A percentile compares a stretch with the other conserved stretches of the same genome.
Evolutionary conservation across 2,329 filamentous ascomycete genomes (phyloP).

Genomic region (Grosmannia clavigera): DNA sequence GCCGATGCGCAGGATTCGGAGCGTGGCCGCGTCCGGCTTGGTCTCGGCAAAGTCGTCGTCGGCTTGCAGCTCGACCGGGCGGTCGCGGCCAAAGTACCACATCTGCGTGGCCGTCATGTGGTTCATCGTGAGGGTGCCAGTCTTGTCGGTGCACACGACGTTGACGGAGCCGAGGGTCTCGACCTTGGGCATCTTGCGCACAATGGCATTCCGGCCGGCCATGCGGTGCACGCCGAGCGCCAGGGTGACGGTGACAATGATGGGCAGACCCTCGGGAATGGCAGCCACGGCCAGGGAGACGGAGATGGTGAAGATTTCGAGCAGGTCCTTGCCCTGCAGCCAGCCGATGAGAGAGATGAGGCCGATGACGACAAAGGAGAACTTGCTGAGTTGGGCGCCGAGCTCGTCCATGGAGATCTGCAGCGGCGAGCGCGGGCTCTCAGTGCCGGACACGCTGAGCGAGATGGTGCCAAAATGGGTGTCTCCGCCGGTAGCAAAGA

Average conservation of each 20-base stretch:
- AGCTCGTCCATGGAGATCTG: slow-evolving; percentile 97
- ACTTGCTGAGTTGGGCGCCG: slow-evolving; percentile 89
- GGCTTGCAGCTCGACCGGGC: slow-evolving; percentile 38
- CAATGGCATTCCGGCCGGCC: slow-evolving; percentile 90
- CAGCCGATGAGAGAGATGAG: slow-evolving; percentile 87
- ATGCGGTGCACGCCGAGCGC: slow-evolving; percentile 92
- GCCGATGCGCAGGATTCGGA: slow-evolving; percentile 76
- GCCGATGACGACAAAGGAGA: slow-evolving; percentile 88
- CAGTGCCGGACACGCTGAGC: slow-evolving; percentile 84
- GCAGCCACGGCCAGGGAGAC: slow-evolving; percentile 93
- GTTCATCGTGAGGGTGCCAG: slow-evolving; percentile 84
- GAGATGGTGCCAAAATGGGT: slow-evolving; percentile 97
- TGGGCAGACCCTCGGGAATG: slow-evolving; percentile 90
- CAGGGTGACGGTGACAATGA: slow-evolving; percentile 95
- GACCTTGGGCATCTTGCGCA: slow-evolving; percentile 89
- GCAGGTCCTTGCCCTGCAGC: slow-evolving; percentile 73
- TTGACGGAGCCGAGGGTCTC: slow-evolving; percentile 98
- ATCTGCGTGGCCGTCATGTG: slow-evolving; percentile 97
- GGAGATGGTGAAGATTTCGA: slow-evolving; percentile 96
- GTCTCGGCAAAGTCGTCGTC: slow-evolving; percentile 41
- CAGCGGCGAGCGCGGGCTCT: slow-evolving; percentile 85
- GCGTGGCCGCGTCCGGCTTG: slow-evolving; percentile 59
- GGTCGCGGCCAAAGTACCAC: slow-evolving; percentile 73
- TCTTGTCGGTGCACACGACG: slow-evolving; percentile 99
- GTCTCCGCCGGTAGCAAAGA: slow-evolving; percentile 87